phyloP scores from a whole-genome alignment of 2,329 filamentous ascomycete genomes.

The Aspergillus sp. region DNA sequence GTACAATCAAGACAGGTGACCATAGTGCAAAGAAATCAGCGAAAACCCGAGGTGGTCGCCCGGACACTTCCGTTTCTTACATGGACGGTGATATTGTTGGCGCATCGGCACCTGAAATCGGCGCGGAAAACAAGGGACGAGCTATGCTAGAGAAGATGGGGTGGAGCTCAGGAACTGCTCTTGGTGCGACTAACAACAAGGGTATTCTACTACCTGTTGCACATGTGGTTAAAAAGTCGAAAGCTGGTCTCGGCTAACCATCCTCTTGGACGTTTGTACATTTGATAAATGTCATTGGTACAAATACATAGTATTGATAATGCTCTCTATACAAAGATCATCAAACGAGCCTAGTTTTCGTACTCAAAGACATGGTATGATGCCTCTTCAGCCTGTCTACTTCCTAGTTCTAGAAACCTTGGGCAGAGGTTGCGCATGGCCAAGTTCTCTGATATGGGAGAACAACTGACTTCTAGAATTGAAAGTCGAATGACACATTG shows the following conservation, averaged over 20 bases:
- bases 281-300: background rate
- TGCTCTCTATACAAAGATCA: too few relatives aligned
- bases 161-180: slow-evolving; percentile 77
- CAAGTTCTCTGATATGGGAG: slow-evolving; percentile 59
- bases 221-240: slow-evolving; percentile 79
- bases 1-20: slow-evolving; percentile 19
- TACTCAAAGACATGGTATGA: too few relatives aligned
- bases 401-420: background rate
- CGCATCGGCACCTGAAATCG: slow-evolving; percentile 74
- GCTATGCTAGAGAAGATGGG: slow-evolving; percentile 96
- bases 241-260: slow-evolving; percentile 66
- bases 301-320: background rate
- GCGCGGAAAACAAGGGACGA: slow-evolving; percentile 72
- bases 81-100: slow-evolving; percentile 85
- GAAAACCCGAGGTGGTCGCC: slow-evolving; percentile 30
- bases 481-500: slow-evolving; percentile 71
- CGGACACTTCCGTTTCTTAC: slow-evolving; percentile 51
- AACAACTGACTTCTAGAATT: slow-evolving; percentile 67
- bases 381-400: too few relatives aligned
- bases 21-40: slow-evolving; percentile 11
- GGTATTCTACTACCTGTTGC: slow-evolving; percentile 80
- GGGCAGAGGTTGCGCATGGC: slow-evolving; percentile 52
- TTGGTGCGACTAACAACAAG: slow-evolving; percentile 76
- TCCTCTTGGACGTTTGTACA: background rate
- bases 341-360: too few relatives aligned